Conservation (phyloP, 1,284 basidiomycete species). For the Schizophyllum amplum region DNA sequence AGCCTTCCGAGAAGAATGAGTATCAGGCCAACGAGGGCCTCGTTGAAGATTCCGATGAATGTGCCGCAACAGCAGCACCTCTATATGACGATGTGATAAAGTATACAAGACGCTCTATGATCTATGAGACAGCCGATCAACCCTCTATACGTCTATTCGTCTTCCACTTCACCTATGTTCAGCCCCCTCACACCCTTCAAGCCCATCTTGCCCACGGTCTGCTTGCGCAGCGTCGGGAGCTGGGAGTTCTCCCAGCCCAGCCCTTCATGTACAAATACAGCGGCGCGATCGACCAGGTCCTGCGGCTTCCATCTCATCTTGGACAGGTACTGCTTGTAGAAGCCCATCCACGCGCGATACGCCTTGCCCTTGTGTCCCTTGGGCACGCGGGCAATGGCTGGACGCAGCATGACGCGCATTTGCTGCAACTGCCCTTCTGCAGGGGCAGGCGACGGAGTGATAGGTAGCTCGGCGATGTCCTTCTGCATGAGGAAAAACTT, state of each 20-base stretch:
- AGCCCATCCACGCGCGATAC: conserved; percentile 52
- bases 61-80: not conserved
- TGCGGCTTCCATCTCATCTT: conserved; percentile 32
- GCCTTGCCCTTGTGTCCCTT: conserved; percentile 38
- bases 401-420: conserved; percentile 13
- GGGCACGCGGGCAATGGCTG: conserved; percentile 21
- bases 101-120: not conserved
- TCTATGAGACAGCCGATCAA: not conserved
- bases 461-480: conserved; percentile 7
- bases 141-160: not conserved
- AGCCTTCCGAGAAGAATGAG: not conserved
- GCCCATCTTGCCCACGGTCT: conserved; percentile 54
- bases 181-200: conserved; percentile 43
- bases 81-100: not conserved
- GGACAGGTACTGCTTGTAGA: conserved; percentile 42
- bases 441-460: conserved; percentile 8
- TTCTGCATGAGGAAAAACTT: conserved; percentile 37
- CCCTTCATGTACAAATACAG: conserved; percentile 35
- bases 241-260: conserved; percentile 32
- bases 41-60: not conserved
- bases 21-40: too few relatives aligned
- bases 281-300: conserved; percentile 35
- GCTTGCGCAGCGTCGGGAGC: conserved; percentile 38
- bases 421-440: conserved; percentile 5
- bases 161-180: conserved; percentile 14